Conservation (phyloP, 1,284 basidiomycete species). For the Ceratobasidium sp. region DNA sequence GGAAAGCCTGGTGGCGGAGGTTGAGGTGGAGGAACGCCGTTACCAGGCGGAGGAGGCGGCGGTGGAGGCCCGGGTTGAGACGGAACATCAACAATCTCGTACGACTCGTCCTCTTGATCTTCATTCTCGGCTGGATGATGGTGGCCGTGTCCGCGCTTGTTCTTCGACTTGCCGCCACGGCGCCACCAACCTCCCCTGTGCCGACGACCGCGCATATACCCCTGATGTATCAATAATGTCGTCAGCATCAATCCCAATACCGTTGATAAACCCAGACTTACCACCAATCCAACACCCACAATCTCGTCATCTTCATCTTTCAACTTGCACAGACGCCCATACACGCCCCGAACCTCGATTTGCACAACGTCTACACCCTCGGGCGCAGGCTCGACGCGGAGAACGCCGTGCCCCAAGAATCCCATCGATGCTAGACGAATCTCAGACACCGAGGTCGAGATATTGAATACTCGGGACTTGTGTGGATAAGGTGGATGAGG, state of each 20-base stretch:
- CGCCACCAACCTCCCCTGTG: slow-evolving; percentile 9
- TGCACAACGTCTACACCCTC: slow-evolving; percentile 16
- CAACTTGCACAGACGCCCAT: slow-evolving; percentile 6
- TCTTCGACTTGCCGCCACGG: slow-evolving; percentile 10
- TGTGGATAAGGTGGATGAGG: slow-evolving; percentile 3
- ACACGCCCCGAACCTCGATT: slow-evolving; percentile 22
- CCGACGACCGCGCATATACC: slow-evolving; percentile 34
- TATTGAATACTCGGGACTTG: slow-evolving; percentile 13
- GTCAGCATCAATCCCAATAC: not conserved
- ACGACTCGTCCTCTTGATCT: slow-evolving; percentile 14
- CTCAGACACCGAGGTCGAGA: slow-evolving; percentile 10
- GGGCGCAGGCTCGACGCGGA: slow-evolving; percentile 23
- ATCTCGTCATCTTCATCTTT: slow-evolving; percentile 10
- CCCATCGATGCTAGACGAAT: slow-evolving; percentile 32
- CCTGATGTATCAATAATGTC: slow-evolving; percentile 10
- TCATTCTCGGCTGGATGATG: not conserved
- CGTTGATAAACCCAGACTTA: slow-evolving; percentile 1
- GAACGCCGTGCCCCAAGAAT: slow-evolving; percentile 20
- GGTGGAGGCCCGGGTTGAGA: not conserved
- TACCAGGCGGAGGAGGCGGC: slow-evolving; percentile 9
- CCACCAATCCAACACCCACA: slow-evolving; percentile 29
- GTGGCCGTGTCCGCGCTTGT: not conserved
- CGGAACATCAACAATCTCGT: not conserved
- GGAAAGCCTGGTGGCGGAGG: slow-evolving; percentile 6
- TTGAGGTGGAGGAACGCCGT: slow-evolving; percentile 9